Evolutionary conservation across 768 basidiomycete species (phyloP).

Genomic region (Phaffia australis): DNA sequence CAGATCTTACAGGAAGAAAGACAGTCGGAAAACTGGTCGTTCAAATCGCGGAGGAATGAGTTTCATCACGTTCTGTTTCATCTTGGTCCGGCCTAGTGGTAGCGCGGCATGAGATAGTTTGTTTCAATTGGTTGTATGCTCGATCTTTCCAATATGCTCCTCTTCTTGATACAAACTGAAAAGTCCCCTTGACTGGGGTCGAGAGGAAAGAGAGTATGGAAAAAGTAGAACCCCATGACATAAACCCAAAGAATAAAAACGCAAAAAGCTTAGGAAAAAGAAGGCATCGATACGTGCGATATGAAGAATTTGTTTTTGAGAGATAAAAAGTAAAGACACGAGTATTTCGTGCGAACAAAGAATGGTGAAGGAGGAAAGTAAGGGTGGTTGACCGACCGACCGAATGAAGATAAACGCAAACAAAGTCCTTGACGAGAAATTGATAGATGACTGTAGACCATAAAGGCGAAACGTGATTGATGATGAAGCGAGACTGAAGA

Average conservation of each 20-base stretch:
- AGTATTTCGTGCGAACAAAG: too few species aligned
- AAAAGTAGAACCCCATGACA: not conserved
- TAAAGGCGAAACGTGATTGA: not conserved
- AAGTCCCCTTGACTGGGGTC: too few species aligned
- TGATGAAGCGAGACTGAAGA: not conserved
- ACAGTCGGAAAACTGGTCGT: conserved; percentile 79
- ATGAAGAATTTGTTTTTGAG: too few species aligned
- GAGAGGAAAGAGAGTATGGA: not conserved
- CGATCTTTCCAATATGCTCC: not conserved
- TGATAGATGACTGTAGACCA: not conserved
- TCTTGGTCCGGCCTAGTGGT: too few species aligned
- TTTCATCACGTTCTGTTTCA: too few species aligned
- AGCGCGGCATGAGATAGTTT: not conserved
- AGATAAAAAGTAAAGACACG: too few species aligned
- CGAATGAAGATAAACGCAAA: too few species aligned
- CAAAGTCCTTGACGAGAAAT: not conserved
- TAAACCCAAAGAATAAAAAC: not conserved
- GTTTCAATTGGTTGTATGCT: not conserved
- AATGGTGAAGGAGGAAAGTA: too few species aligned
- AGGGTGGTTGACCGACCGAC: too few species aligned
- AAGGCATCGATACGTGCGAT: not conserved
- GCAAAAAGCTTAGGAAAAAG: not conserved
- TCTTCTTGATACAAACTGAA: not conserved
- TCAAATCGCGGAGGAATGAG: conserved; percentile 45
- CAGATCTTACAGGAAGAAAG: conserved; percentile 62